Conservation (phyloP, 1,284 basidiomycete species). For the Mycena citricolor region DNA sequence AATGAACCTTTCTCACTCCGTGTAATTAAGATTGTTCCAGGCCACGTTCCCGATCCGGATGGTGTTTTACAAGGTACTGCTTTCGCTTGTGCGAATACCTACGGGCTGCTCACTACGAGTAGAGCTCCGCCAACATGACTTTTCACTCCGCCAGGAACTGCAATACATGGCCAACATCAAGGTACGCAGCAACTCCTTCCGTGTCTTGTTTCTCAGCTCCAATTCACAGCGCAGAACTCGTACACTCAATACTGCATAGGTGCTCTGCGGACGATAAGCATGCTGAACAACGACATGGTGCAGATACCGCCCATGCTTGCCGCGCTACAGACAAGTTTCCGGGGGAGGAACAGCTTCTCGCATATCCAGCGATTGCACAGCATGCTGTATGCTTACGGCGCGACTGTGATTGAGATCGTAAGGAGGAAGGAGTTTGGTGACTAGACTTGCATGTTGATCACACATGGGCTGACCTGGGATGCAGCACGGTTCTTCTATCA, state of each 20-base stretch:
- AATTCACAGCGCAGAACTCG: constrained; percentile 56
- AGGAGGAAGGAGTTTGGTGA: constrained; percentile 85
- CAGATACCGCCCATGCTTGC: constrained; percentile 63
- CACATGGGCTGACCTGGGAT: constrained; percentile 7
- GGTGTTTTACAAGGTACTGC: constrained; percentile 52
- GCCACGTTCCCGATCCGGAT: constrained; percentile 51
- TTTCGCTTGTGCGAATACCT: background rate
- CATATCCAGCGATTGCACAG: constrained; percentile 88
- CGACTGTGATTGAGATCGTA: constrained; percentile 89
- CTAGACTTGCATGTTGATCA: constrained; percentile 23
- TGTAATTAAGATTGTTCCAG: constrained; percentile 28
- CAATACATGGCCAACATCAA: constrained; percentile 57
- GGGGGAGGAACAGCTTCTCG: constrained; percentile 80
- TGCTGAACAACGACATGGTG: constrained; percentile 74
- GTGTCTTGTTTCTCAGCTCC: constrained; percentile 21
- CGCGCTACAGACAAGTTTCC: constrained; percentile 66
- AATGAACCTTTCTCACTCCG: background rate
- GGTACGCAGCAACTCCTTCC: constrained; percentile 37
- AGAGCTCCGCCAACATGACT: constrained; percentile 68
- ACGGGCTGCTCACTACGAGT: constrained; percentile 1
- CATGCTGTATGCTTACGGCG: constrained; percentile 92
- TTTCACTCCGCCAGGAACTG: constrained; percentile 58
- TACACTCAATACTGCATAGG: constrained; percentile 72
- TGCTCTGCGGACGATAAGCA: constrained; percentile 68
- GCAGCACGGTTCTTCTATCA: constrained; percentile 76